A percentile compares a stretch with the other conserved stretches of the same genome.
Conservation (phyloP, 1,284 basidiomycete species). For the Naganishia liquefaciens region DNA sequence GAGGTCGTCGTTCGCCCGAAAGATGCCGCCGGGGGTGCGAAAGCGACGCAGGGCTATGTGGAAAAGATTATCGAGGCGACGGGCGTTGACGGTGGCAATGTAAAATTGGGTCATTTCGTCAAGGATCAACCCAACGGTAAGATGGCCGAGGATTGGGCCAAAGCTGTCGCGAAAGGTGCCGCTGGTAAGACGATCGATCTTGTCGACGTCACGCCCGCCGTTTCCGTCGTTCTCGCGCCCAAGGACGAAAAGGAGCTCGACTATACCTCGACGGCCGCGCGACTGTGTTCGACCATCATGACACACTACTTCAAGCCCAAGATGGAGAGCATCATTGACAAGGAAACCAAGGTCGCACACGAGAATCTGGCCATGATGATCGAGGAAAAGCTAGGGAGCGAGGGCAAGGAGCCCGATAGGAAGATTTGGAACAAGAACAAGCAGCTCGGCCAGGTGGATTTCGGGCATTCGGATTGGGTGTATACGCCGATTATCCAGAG, state of each 20-base stretch:
- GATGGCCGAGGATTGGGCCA: constrained; percentile 56
- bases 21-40: constrained; percentile 39
- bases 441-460: constrained; percentile 77
- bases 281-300: constrained; percentile 81
- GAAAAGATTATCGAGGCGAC: constrained; percentile 3
- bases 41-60: constrained; percentile 18
- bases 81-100: neutral
- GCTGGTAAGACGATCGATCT: constrained; percentile 62
- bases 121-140: constrained; percentile 54
- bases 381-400: constrained; percentile 81
- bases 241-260: constrained; percentile 92
- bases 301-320: constrained; percentile 82
- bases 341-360: constrained; percentile 85
- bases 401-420: constrained; percentile 82
- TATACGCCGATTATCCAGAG: constrained; percentile 96
- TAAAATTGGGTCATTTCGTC: constrained; percentile 46
- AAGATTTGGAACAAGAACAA: constrained; percentile 80
- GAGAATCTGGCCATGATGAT: constrained; percentile 68
- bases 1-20: constrained; percentile 45
- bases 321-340: constrained; percentile 86
- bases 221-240: constrained; percentile 76
- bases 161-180: constrained; percentile 49
- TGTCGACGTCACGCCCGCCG: constrained; percentile 72
- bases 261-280: constrained; percentile 64
- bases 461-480: constrained; percentile 83